These are phyloP conservation scores for Phellinidium pouzarii DNA, from an alignment of 1,284 basidiomycete species.

Conservation along the genomic window DNA sequence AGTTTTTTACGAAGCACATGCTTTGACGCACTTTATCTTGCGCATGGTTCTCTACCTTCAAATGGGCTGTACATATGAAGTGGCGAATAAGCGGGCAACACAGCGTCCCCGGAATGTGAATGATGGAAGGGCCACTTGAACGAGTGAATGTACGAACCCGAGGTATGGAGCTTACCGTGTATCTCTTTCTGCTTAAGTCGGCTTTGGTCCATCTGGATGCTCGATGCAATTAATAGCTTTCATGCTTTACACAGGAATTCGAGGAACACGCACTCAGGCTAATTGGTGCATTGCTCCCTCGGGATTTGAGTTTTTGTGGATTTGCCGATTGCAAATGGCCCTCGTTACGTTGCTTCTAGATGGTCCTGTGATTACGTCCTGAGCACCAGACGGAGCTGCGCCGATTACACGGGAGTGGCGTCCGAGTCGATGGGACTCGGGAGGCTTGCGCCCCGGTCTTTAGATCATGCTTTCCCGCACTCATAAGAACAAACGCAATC, in stretches of 20 bases:
- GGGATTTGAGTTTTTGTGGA: neutral
- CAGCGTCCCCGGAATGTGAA: constrained; percentile 10
- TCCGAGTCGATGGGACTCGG: neutral
- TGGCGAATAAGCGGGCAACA: neutral
- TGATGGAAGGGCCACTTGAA: constrained; percentile 3
- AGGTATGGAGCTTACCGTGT: constrained; percentile 2
- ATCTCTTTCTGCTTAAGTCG: neutral
- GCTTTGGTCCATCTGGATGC: constrained; percentile 1
- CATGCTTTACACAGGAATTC: constrained; percentile 1
- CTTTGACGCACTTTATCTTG: neutral
- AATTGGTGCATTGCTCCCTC: constrained; percentile 1
- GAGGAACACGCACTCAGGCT: neutral
- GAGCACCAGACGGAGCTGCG: neutral
- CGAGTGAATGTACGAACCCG: constrained; percentile 1
- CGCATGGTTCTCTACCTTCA: neutral
- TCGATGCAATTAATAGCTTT: constrained; percentile 1
- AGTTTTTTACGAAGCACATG: neutral
- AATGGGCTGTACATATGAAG: neutral
- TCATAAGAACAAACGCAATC: neutral
- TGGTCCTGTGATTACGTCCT: neutral
- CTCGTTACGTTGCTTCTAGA: neutral
- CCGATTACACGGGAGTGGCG: neutral
- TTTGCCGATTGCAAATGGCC: neutral
- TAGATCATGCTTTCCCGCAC: neutral
- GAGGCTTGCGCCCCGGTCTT: neutral